Base-by-base conservation (phyloP, 1,284 basidiomycete species). In the Peniophora sp. region DNA sequence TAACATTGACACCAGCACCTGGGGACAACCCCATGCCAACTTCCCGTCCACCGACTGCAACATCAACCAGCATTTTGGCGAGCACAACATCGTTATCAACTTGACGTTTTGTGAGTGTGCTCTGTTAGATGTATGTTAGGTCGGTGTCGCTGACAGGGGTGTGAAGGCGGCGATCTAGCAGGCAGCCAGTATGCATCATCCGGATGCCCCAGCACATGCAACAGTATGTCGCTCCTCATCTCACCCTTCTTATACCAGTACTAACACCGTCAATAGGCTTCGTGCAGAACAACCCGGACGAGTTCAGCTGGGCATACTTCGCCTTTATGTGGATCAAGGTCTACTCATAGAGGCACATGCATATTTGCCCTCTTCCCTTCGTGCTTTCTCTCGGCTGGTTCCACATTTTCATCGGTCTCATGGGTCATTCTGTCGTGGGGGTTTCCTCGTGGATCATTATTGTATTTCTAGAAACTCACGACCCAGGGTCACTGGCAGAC, bases 1-100 rank as follows among this genome's bases (percentile, higher is more conserved):
- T 12, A 55, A 61, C 6, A 60, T 77, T 22, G 62, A 71, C 56
- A 74, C 76, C 3, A 60, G 61, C 34, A 64, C 58, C 53, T 78
- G 74, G 74, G 76, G 27, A 32, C 27, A 32, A 32, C 27, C 27
- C 27, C 56, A 61, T 11, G 81, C 81, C 3, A 68, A 70, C 57
- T 83, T 83, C 67, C 78, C 80, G 2, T 70, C 67, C 56, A 75
- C 69, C 3, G 62, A 64, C 35, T 82, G 79, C 60, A 66, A 75
- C 45, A 71, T 81, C 48, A 62, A 61, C 34, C 67, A 65, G 2
- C 69, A 76, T 47, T 81, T 85, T 59, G 75, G 73, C 14, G 62
- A 70, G 6, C 74, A 83, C 58, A 79, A 80, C 52, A 81, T 83
- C 55, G 70, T 84, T 45, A 81, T 85, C 62, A 79, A 84, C 58